Conservation (phyloP, 164 flowering plant species). For the Malania oleifera region DNA sequence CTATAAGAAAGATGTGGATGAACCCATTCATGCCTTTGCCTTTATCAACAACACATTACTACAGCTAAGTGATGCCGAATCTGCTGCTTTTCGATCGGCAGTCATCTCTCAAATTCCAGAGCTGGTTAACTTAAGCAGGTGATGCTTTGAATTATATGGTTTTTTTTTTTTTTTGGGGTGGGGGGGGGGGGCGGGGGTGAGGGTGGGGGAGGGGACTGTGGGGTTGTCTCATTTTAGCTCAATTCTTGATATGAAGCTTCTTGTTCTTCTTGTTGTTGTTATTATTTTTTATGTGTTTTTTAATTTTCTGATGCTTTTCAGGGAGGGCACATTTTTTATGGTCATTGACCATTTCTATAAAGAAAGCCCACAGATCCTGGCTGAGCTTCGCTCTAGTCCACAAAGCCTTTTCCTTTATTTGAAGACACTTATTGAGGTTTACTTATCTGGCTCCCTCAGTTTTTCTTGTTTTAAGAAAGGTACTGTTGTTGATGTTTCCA, state of each 20-base stretch:
- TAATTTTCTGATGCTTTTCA: slow-evolving; percentile 32
- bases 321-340: slow-evolving; percentile 72
- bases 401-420: slow-evolving; percentile 83
- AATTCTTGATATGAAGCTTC: neutral
- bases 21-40: slow-evolving; percentile 86
- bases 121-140: slow-evolving; percentile 78
- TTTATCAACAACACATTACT: slow-evolving; percentile 52
- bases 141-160: slow-evolving; percentile 6
- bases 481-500: slow-evolving; percentile 21
- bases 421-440: slow-evolving; percentile 77
- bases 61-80: slow-evolving; percentile 34
- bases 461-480: slow-evolving; percentile 48
- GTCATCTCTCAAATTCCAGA: slow-evolving; percentile 71
- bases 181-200: too few species aligned
- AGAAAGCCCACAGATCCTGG: slow-evolving; percentile 48
- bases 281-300: slow-evolving; percentile 13
- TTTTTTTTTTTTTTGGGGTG: neutral
- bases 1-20: slow-evolving; percentile 75
- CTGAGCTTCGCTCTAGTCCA: slow-evolving; percentile 57
- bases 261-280: slow-evolving; percentile 6
- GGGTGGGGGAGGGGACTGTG: neutral
- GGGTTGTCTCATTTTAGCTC: neutral
- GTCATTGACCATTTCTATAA: slow-evolving; percentile 54
- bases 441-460: slow-evolving; percentile 62
- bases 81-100: slow-evolving; percentile 53